These are phyloP conservation scores for Teunomyces tritomae DNA, from an alignment of 805 yeast genomes.

Conservation along the genomic window DNA sequence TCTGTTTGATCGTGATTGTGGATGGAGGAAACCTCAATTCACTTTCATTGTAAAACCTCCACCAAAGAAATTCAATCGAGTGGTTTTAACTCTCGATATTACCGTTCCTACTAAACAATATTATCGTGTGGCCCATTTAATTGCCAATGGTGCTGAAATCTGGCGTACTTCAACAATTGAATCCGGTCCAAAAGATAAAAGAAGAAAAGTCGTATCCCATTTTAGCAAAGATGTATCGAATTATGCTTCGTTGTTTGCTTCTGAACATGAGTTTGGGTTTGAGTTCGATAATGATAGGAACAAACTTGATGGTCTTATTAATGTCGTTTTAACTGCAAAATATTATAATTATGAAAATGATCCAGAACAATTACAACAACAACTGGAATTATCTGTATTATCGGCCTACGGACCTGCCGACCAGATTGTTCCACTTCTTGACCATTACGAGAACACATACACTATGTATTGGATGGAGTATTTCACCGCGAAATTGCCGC, in stretches of 20 bases:
- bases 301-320: conserved; percentile 48
- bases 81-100: conserved; percentile 52
- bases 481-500: conserved; percentile 41
- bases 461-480: conserved; percentile 38
- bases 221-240: conserved; percentile 63
- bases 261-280: conserved; percentile 41
- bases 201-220: conserved; percentile 37
- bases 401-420: conserved; percentile 36
- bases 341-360: conserved; percentile 39
- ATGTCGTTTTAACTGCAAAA: conserved; percentile 48
- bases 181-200: conserved; percentile 40
- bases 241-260: conserved; percentile 50
- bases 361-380: background rate
- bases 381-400: conserved; percentile 17
- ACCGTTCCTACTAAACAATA: conserved; percentile 58
- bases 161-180: conserved; percentile 83
- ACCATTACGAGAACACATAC: too few relatives aligned
- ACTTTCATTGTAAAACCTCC: conserved; percentile 44
- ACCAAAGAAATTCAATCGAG: conserved; percentile 44
- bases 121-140: conserved; percentile 64
- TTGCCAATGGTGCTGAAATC: conserved; percentile 58
- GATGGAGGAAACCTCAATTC: conserved; percentile 31
- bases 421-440: conserved; percentile 27
- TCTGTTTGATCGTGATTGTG: conserved; percentile 20
- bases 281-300: conserved; percentile 56